Percentiles rank a stretch among this genome's conserved stretches.
phyloP scores from a whole-genome alignment of 2,329 filamentous ascomycete genomes.

The Talaromyces pinophilus region DNA sequence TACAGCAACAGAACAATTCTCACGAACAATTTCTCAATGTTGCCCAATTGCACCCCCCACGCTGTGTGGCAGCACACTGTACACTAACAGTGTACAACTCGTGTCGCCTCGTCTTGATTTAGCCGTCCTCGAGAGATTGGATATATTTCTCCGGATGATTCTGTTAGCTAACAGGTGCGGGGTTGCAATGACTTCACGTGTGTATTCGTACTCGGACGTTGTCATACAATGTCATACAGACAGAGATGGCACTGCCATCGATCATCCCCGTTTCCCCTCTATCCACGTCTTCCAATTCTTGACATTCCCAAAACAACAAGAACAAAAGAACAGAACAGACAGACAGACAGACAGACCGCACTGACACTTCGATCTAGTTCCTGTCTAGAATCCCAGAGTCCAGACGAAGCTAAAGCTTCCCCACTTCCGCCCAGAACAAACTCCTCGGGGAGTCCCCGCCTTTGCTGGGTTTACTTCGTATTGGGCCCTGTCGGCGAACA shows the following conservation, averaged over 20 bases:
- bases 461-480: neutral
- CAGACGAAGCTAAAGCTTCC: slow-evolving; percentile 1
- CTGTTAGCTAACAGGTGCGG: slow-evolving; percentile 4
- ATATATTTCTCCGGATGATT: neutral
- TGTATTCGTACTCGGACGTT: neutral
- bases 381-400: too few species aligned
- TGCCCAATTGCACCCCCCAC: neutral
- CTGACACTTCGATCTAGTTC: neutral
- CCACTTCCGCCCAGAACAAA: slow-evolving; percentile 3
- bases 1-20: neutral
- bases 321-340: neutral
- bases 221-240: neutral
- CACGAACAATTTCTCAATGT: neutral
- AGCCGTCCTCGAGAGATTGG: neutral
- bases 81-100: neutral
- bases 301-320: neutral
- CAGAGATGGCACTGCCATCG: neutral
- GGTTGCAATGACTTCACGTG: neutral
- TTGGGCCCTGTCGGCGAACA: neutral
- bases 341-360: neutral
- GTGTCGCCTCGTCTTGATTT: neutral
- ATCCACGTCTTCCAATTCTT: neutral
- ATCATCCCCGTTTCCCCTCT: neutral
- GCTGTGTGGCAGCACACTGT: neutral
- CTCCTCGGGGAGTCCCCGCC: slow-evolving; percentile 24